Evolutionary conservation across 441 rosid genomes (phyloP).

Genomic region (Adansonia rubrostipa): DNA sequence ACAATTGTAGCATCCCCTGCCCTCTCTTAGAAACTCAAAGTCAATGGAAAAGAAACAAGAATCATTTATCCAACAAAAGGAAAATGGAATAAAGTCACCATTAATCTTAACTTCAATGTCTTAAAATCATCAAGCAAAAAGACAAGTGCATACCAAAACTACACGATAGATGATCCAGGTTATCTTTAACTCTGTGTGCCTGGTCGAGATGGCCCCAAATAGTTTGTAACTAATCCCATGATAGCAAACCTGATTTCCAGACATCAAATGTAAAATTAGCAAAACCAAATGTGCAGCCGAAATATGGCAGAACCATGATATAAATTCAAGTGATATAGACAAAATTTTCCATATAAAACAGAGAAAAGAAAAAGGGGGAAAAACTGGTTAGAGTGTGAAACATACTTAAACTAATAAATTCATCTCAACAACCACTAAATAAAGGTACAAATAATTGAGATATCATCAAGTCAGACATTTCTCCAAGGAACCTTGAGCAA

Average conservation of each 20-base stretch:
- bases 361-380: neutral
- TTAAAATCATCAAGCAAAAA: neutral
- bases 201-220: conserved; percentile 81
- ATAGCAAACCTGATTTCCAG: conserved; percentile 76
- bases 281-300: neutral
- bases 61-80: neutral
- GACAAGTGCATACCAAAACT: conserved; percentile 6
- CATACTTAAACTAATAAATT: neutral
- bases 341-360: neutral
- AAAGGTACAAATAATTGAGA: neutral
- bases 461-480: neutral
- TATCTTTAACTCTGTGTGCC: conserved; percentile 48
- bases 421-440: neutral
- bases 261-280: conserved; percentile 6
- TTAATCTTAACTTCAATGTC: conserved; percentile 4
- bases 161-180: neutral
- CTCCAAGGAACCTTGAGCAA: neutral
- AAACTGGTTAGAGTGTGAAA: neutral
- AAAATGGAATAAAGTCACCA: neutral
- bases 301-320: neutral
- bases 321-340: neutral
- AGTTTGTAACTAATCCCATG: conserved; percentile 93
- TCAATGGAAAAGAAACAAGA: neutral
- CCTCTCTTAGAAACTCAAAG: neutral
- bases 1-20: neutral